Evolutionary conservation across 106 monocot genomes (phyloP).

Genomic region (Chionographis japonica): DNA sequence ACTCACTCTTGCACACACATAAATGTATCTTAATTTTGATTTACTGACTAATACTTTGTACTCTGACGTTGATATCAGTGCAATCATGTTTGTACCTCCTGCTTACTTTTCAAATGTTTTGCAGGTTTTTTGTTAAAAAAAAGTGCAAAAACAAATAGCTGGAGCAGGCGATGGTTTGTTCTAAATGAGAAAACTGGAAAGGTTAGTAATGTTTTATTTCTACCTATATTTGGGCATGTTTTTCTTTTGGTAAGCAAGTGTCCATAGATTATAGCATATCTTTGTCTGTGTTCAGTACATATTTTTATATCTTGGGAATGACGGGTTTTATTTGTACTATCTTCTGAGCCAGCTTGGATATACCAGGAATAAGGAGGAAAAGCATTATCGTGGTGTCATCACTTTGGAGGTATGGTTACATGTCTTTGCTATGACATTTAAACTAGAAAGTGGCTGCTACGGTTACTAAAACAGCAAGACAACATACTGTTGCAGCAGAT

Average conservation of each 20-base stretch:
- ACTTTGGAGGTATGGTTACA: constrained; percentile 60
- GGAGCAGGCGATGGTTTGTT: constrained; percentile 96
- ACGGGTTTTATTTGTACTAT: background rate
- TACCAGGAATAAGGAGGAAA: constrained; percentile 96
- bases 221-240: background rate
- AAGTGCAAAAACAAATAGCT: constrained; percentile 87
- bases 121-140: constrained; percentile 72
- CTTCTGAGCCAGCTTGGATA: constrained; percentile 67
- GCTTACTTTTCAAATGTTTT: background rate
- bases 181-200: constrained; percentile 96
- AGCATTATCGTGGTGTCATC: constrained; percentile 92
- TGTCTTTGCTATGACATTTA: too few species aligned
- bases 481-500: too few species aligned
- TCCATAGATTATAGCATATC: background rate
- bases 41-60: too few species aligned
- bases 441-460: too few species aligned
- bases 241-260: background rate
- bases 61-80: too few species aligned
- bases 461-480: too few species aligned
- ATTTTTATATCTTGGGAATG: background rate
- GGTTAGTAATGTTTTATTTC: constrained; percentile 32
- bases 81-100: too few species aligned
- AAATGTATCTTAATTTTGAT: too few species aligned
- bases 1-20: too few species aligned
- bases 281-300: background rate